Percentiles rank a stretch among this genome's conserved stretches.
These are phyloP conservation scores for Kwoniella dendrophila DNA, from an alignment of 768 basidiomycete genomes.

Conservation along the genomic window DNA sequence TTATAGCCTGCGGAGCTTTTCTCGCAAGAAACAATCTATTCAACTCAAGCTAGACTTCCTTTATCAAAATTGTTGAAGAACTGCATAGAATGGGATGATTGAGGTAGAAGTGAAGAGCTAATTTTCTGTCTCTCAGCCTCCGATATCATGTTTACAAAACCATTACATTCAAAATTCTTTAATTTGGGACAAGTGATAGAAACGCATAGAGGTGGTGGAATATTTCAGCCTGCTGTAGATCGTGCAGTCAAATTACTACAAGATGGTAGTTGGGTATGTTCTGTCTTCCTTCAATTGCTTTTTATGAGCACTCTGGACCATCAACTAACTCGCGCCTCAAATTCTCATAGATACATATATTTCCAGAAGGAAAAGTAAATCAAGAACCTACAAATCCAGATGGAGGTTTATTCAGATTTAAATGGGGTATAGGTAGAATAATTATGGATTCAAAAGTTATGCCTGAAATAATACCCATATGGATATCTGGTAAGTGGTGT, in stretches of 20 bases:
- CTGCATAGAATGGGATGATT: conserved; percentile 1
- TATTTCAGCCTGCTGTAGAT: conserved; percentile 85
- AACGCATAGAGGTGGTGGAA: conserved; percentile 84
- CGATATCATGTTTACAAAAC: conserved; percentile 93
- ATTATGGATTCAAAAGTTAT: conserved; percentile 69
- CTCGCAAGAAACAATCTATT: too few species aligned
- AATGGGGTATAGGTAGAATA: conserved; percentile 94
- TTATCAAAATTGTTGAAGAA: neutral
- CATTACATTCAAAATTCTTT: conserved; percentile 87
- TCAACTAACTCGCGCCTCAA: too few species aligned
- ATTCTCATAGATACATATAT: conserved; percentile 82
- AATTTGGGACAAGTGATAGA: conserved; percentile 86
- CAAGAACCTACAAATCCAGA: conserved; percentile 60
- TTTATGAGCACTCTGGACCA: too few species aligned
- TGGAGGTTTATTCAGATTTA: conserved; percentile 70
- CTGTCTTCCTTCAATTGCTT: too few species aligned
- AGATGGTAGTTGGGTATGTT: conserved; percentile 78
- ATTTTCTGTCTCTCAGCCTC: conserved; percentile 28
- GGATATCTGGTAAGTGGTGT: conserved; percentile 78
- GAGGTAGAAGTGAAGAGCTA: neutral
- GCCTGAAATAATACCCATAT: conserved; percentile 87
- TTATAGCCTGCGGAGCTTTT: too few species aligned
- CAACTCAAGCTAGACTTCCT: neutral
- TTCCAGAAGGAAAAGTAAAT: conserved; percentile 84
- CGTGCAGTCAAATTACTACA: conserved; percentile 78